These are phyloP conservation scores for Plasmodium sp. DNA, from an alignment of 169 alveolate genomes.

Conservation along the genomic window DNA sequence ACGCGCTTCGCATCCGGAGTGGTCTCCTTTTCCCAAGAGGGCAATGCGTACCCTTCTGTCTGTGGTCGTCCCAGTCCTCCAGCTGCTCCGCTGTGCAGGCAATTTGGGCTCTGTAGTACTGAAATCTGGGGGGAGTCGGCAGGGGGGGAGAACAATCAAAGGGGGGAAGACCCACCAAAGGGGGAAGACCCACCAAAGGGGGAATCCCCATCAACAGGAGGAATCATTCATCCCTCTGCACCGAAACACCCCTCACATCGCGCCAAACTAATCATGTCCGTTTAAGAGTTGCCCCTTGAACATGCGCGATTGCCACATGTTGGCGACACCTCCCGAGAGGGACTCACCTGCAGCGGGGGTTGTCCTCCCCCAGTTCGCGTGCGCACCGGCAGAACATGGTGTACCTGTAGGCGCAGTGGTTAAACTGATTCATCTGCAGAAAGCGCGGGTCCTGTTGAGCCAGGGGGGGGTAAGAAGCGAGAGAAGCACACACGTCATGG, in stretches of 20 bases:
- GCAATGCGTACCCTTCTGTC: slow-evolving; percentile 39
- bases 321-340: not conserved
- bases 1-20: not conserved
- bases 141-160: no score
- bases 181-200: not conserved
- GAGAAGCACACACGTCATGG: not conserved
- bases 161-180: not conserved
- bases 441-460: slow-evolving; percentile 81
- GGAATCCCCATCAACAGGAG: not conserved
- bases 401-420: slow-evolving; percentile 81
- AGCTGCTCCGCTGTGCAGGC: slow-evolving; percentile 85
- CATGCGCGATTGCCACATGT: not conserved
- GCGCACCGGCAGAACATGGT: slow-evolving; percentile 83
- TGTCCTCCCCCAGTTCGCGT: slow-evolving; percentile 83
- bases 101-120: slow-evolving; percentile 84
- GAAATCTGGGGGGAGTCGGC: slow-evolving; percentile 74
- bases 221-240: no score
- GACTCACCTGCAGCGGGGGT: slow-evolving; percentile 85
- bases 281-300: not conserved
- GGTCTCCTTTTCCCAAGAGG: not conserved
- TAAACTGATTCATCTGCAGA: slow-evolving; percentile 79
- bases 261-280: not conserved
- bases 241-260: not conserved
- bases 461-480: not conserved
- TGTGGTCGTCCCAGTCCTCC: slow-evolving; percentile 70